A percentile compares a stretch with the other conserved stretches of the same genome.
These are phyloP conservation scores for Candida odintsovae DNA, from an alignment of 805 yeast genomes.

Conservation along the genomic window DNA sequence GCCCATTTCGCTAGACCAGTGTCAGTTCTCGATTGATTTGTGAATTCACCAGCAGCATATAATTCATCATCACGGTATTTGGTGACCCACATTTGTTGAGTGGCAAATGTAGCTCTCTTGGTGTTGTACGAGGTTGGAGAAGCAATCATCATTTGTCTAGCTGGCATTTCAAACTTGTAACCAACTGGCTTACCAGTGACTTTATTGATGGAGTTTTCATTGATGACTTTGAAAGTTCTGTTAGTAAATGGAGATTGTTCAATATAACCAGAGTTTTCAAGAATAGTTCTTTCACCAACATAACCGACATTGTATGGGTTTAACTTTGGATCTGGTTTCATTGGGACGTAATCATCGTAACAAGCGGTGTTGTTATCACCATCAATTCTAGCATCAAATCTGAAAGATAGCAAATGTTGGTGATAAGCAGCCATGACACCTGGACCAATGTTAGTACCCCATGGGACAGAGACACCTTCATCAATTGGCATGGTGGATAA, in stretches of 20 bases:
- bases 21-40: constrained; percentile 70
- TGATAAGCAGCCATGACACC: constrained; percentile 81
- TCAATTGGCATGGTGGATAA: constrained; percentile 81
- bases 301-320: constrained; percentile 73
- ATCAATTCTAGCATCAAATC: constrained; percentile 79
- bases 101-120: constrained; percentile 70
- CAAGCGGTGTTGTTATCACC: constrained; percentile 74
- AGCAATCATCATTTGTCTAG: constrained; percentile 71
- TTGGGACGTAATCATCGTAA: constrained; percentile 61
- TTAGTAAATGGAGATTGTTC: constrained; percentile 73
- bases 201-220: constrained; percentile 66
- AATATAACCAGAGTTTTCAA: constrained; percentile 65
- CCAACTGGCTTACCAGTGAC: constrained; percentile 68
- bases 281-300: constrained; percentile 51
- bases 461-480: constrained; percentile 55
- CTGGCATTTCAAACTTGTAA: constrained; percentile 68
- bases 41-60: constrained; percentile 81
- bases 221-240: constrained; percentile 70
- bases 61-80: constrained; percentile 67
- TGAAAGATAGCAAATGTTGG: constrained; percentile 73
- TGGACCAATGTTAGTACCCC: constrained; percentile 72
- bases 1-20: constrained; percentile 72
- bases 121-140: constrained; percentile 55
- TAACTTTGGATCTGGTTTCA: constrained; percentile 45
- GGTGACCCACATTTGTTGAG: constrained; percentile 79